Evolutionary conservation across 805 yeast genomes (phyloP).

Genomic region (Schwanniomyces polymorphus): DNA sequence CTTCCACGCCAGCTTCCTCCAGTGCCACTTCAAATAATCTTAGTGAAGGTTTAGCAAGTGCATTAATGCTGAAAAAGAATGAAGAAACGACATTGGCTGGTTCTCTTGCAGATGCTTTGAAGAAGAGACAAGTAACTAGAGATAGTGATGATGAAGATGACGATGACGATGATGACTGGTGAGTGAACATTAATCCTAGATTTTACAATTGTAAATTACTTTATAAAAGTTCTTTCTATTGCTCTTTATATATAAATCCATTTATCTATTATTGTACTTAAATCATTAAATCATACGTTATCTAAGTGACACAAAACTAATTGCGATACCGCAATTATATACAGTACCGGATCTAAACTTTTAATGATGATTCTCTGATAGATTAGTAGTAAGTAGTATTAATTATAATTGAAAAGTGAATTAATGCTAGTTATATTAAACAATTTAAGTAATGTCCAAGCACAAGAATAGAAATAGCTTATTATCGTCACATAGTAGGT

Average conservation of each 20-base stretch:
- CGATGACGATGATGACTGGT: slow-evolving; percentile 56
- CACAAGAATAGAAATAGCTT: slow-evolving; percentile 27
- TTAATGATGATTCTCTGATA: too few species aligned
- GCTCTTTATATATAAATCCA: neutral
- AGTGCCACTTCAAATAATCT: slow-evolving; percentile 25
- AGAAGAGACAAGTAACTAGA: slow-evolving; percentile 66
- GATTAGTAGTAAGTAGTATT: neutral
- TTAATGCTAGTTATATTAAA: neutral
- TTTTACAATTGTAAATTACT: neutral
- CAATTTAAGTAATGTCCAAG: slow-evolving; percentile 24
- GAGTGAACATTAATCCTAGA: neutral
- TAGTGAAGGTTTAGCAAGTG: slow-evolving; percentile 66
- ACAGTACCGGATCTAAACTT: neutral
- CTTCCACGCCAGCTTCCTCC: slow-evolving; percentile 9
- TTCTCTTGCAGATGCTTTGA: slow-evolving; percentile 86
- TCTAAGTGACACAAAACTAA: too few species aligned
- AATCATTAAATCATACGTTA: too few species aligned
- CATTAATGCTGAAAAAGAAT: slow-evolving; percentile 60
- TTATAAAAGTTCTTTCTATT: neutral
- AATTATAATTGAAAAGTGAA: neutral
- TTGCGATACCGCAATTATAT: neutral
- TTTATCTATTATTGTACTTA: neutral
- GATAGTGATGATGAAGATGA: slow-evolving; percentile 71
- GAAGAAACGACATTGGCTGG: slow-evolving; percentile 69
- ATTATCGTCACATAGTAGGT: slow-evolving; percentile 21